Base-by-base conservation (phyloP, 768 basidiomycete genomes). In the Jaapia argillacea region DNA sequence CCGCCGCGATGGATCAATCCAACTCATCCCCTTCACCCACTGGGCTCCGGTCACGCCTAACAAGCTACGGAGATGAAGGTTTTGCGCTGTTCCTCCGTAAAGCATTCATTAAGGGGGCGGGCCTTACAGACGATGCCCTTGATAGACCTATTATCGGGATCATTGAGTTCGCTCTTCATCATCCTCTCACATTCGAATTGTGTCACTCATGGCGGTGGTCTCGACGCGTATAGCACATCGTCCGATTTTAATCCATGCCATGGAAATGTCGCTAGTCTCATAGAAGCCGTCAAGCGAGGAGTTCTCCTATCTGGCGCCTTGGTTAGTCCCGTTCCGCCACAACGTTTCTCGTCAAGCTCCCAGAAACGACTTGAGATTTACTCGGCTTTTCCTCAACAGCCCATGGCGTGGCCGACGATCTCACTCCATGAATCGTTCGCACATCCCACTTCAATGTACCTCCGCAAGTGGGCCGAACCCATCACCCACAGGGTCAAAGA, bases 91-190 rank as follows among this genome's bases (percentile, higher is more conserved):
- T 57, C 47, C 47, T 57, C 23, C 47, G 56, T 14, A 57, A 57
- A 35, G 56, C 56, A 7, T 57, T 57, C 45, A 57, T 57, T 45
- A 57, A 57, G 39, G 56, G 56, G 16, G 56, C 56, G 13, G 56
- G 56, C 6, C 55, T 54, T 46, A 48, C 53, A 12, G 54, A 55
- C 43, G 56, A 57, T 41, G 56, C 56, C 4, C 55, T 57, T 10
- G 55, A 57, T 35, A 24, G 56, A 24, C 49, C 47, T 36, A 55
- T 57, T 16, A 45, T 57, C 10, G 56, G 56, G 1, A 56, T 57
- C 36, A 42, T 57, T 27, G 50, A 57, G 44, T n/a, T n/a, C n/a
- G n/a, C n/a, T n/a, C n/a, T n/a, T n/a, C n/a, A n/a, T n/a, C n/a
- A n/a, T n/a, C n/a, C n/a, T n/a, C n/a, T n/a, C n/a, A n/a, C n/a